Evolutionary conservation across 2,329 filamentous ascomycete species (phyloP), one percentile per base, ranked within the genome.

Genomic region (Chrysoporthe cubensis): DNA sequence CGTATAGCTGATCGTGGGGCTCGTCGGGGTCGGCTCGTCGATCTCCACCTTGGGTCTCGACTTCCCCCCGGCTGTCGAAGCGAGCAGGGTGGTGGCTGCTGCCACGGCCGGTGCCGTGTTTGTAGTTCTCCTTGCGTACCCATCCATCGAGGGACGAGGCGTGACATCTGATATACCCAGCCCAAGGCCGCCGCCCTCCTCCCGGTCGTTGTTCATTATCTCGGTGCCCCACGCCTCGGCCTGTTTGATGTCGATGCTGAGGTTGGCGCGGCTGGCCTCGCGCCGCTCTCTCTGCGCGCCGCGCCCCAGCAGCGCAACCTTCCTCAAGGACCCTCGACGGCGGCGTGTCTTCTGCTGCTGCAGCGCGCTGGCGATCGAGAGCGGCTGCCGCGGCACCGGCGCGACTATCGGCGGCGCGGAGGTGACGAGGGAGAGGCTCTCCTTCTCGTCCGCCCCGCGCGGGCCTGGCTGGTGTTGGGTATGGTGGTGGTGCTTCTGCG

Each of bases 291-390:
- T 84, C 77, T 87, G 88, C 65, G 84, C 87, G 70, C 90, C 90
- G 70, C 91, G 91, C 18, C 93, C 92, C 21, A 97, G 84, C 61
- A 97, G 83, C 37, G 93, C 94, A 13, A 92, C 93, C 79, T 97
- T 97, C 69, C 94, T 87, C 76, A 97, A 82, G 13, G 94, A 97
- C 4, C 93, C 94, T 76, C 91, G 92, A 69, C 94, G 88, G 73
- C 90, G 89, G 66, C 93, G 84, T 59, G 88, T 88, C 76, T 81
- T 85, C 68, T 84, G 81, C 71, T 80, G 76, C 70, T 82, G 75
- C 70, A 82, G 46, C 16, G 84, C 62, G 84, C 76, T 37, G 81
- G 82, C 48, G 77, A 80, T 40, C 66, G 72, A 66, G 77, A 76
- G 37, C 75, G 74, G 56, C 76, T 71, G 44, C 73, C 76, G 68